Base-by-base conservation (phyloP, 1,284 basidiomycete species). In the Polyporus tsugae region DNA sequence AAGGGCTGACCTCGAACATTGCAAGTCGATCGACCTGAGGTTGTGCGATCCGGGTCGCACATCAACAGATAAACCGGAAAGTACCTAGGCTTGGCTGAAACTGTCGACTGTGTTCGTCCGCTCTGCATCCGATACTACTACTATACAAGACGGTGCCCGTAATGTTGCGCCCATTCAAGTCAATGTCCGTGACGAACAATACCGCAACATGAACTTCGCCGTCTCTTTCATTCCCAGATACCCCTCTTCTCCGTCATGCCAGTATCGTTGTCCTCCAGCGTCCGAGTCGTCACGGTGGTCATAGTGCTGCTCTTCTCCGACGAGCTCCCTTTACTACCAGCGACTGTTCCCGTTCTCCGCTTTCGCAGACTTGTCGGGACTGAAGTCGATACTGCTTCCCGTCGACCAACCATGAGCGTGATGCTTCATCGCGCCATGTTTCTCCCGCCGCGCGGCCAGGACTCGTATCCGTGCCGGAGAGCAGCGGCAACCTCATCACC, bases 191-290 rank as follows among this genome's bases (percentile, higher is more conserved):
- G n/a, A n/a, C n/a, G n/a, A n/a, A n/a, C 29, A 9, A 19, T 7
- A 25, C 7, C 58, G 22, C 7, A 60, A 41, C 58, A 42, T 60
- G n/a, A 25, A 39, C 58, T 19, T 60, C 9, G 29, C 58, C 22
- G 42, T 39, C 36, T 25, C 38, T 22, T 22, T 25, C 58, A 60
- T 60, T 52, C 42, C 17, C 53, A 55, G 7, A 66, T 46, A 11
- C 39, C 53, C 65, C 46, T 59, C 60, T 59, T 62, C 35, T 39
- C 61, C 0, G 17, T 6, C 29, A 17, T n/a, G n/a, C n/a, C 55
- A 15, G 19, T 38, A 15, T 65, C 64, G 33, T 60, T 66, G 10
- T 52, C 64, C 19, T 44, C 52, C 4, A 59, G 64, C 25, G 60
- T 66, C 11, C n/a, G n/a, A n/a, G n/a, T n/a, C n/a, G n/a, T n/a